phyloP scores from a whole-genome alignment of 2,329 filamentous ascomycete genomes.

The Dryadomyces quercivorus region DNA sequence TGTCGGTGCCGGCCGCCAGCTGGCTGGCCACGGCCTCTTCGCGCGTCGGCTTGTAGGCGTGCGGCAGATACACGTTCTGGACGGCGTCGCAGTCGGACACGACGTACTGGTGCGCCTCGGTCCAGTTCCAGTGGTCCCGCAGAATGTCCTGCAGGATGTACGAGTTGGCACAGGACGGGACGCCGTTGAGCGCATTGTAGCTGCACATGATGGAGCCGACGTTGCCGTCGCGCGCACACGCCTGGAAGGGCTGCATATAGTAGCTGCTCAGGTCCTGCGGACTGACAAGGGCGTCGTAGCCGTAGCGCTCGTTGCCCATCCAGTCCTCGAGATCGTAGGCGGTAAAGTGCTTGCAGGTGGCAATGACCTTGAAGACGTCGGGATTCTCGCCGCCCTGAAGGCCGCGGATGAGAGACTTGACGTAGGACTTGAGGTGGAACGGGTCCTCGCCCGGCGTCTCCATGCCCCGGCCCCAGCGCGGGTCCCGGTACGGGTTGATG shows the following conservation, averaged over 20 bases:
- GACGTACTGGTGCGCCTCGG: conserved; percentile 39
- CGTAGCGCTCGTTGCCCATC: conserved; percentile 17
- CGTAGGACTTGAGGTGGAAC: conserved; percentile 13
- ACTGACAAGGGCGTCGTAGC: conserved; percentile 37
- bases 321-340: conserved; percentile 41
- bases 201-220: conserved; percentile 49
- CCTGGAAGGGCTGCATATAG: conserved; percentile 53
- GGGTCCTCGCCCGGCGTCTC: conserved; percentile 18
- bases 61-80: conserved; percentile 27
- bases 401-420: conserved; percentile 13
- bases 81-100: conserved; percentile 8
- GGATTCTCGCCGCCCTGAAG: conserved; percentile 13
- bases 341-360: conserved; percentile 47
- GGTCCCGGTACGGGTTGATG: conserved; percentile 52
- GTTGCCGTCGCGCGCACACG: conserved; percentile 45
- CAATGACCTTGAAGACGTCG: conserved; percentile 13
- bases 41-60: conserved; percentile 12
- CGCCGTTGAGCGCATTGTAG: conserved; percentile 54
- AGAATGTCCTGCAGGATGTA: conserved; percentile 52
- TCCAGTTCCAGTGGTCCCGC: conserved; percentile 54
- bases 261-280: conserved; percentile 56
- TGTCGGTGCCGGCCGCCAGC: conserved; percentile 25
- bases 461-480: conserved; percentile 43
- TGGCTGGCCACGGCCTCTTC: conserved; percentile 15
- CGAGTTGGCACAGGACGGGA: conserved; percentile 44